Evolutionary conservation across 202 grass and related monocot species (phyloP), one percentile per base, ranked within the genome.

Genomic region (Panicum virgatum): DNA sequence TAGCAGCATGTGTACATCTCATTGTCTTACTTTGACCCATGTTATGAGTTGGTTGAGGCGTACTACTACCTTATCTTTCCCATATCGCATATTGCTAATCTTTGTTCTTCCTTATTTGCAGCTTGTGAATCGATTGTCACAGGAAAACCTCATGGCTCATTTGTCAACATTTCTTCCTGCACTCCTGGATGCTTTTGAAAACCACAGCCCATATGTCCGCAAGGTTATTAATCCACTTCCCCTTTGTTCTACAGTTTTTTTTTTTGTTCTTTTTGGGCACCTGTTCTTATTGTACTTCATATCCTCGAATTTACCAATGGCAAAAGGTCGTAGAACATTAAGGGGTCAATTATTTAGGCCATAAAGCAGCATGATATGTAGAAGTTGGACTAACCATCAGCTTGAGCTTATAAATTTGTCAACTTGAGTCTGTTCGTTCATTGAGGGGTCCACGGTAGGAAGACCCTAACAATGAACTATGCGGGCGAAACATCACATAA

Each of bases 91-190:
- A 36, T 26, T 83, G 23, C 29, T 25, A n/a, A 61, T 18, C 16
- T 56, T 37, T 11, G 6, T 37, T 47, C 22, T 74, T 67, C 51
- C 38, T 12, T 42, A 32, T 48, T 83, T 84, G 73, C 92, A 94
- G 96, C 85, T 95, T 85, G 86, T 98, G 74, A 51, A 70, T 62
- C 79, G 84, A 20, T 78, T 98, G 80, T 88, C 92, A 58, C 72
- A 85, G 23, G 89, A 95, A 27, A 75, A 89, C 29, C 88, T 98
- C 3, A 93, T 87, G 89, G 16, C 77, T 69, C 88, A 93, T 77
- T 34, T 98, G 64, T 69, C 87, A 22, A 79, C 89, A 39, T 98
- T 95, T 62, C 80, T 98, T 62, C 90, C 90, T 37, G 85, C 70
- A n/a, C 69, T 98, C 25, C 52, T 98, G 86, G 88, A 95, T 65